Conservation (phyloP, 805 yeast genomes). For the Cyberlindnera euphorbiiphila region DNA sequence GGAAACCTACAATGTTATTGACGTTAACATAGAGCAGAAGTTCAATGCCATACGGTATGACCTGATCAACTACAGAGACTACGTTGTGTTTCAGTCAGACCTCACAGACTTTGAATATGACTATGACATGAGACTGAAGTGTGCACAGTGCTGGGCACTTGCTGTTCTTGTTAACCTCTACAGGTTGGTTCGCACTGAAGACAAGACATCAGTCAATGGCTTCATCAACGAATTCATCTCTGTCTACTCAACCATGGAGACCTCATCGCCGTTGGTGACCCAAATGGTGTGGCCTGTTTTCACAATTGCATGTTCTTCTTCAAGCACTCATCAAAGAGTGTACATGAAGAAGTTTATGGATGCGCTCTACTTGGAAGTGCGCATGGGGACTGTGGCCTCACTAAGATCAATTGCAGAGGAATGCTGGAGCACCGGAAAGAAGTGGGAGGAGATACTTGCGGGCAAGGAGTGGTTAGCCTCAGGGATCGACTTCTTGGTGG, state of each 20-base stretch:
- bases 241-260: slow-evolving; percentile 43
- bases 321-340: slow-evolving; percentile 31
- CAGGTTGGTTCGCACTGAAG: slow-evolving; percentile 31
- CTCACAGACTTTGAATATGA: slow-evolving; percentile 31
- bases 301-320: slow-evolving; percentile 44
- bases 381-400: slow-evolving; percentile 51
- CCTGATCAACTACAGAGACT: slow-evolving; percentile 44
- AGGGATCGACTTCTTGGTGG: slow-evolving; percentile 46
- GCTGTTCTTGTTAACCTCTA: slow-evolving; percentile 33
- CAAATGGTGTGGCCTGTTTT: slow-evolving; percentile 65
- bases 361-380: slow-evolving; percentile 42
- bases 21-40: slow-evolving; percentile 19
- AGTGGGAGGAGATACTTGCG: slow-evolving; percentile 40
- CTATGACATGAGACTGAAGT: slow-evolving; percentile 40
- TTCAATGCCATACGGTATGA: slow-evolving; percentile 34
- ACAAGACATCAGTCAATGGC: slow-evolving; percentile 29
- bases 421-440: slow-evolving; percentile 43
- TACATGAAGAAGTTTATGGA: slow-evolving; percentile 35
- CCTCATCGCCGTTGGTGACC: slow-evolving; percentile 45
- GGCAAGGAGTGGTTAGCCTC: slow-evolving; percentile 45
- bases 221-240: slow-evolving; percentile 43
- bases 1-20: slow-evolving; percentile 16
- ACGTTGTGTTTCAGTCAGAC: slow-evolving; percentile 31
- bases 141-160: slow-evolving; percentile 57
- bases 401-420: slow-evolving; percentile 39